Conservation (phyloP, 2,329 filamentous ascomycete species). For the Pseudocercospora eumusae region DNA sequence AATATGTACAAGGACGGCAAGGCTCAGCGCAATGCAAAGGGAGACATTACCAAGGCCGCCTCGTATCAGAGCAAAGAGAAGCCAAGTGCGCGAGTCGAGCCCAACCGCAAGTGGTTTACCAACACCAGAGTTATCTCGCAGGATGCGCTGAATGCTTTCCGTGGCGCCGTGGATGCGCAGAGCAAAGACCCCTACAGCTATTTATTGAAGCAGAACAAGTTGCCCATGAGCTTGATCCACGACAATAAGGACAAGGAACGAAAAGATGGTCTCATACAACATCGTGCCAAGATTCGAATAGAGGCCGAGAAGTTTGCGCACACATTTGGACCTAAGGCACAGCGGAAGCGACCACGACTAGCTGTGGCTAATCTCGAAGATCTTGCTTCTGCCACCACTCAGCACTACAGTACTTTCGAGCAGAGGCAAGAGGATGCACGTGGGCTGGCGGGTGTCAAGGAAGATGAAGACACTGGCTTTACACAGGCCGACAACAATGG, state of each 20-base stretch:
- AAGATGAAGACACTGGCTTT: slow-evolving; percentile 29
- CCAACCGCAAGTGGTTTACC: slow-evolving; percentile 96
- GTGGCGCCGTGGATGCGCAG: slow-evolving; percentile 88
- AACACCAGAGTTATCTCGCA: slow-evolving; percentile 91
- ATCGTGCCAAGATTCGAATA: slow-evolving; percentile 90
- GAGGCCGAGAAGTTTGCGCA: slow-evolving; percentile 83
- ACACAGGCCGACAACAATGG: slow-evolving; percentile 35
- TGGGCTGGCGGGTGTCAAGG: slow-evolving; percentile 59
- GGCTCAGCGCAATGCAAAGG: slow-evolving; percentile 75
- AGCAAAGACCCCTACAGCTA: slow-evolving; percentile 89
- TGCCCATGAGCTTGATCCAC: slow-evolving; percentile 90
- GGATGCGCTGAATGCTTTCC: slow-evolving; percentile 81
- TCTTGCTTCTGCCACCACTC: slow-evolving; percentile 74
- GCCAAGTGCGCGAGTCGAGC: slow-evolving; percentile 85
- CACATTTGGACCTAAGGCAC: slow-evolving; percentile 90
- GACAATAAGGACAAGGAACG: slow-evolving; percentile 65
- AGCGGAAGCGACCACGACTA: slow-evolving; percentile 89
- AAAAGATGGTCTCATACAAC: slow-evolving; percentile 83
- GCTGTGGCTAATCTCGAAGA: slow-evolving; percentile 79
- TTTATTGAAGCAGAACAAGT: slow-evolving; percentile 93
- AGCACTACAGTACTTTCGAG: slow-evolving; percentile 78
- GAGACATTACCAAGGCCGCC: slow-evolving; percentile 82
- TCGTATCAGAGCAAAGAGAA: slow-evolving; percentile 79
- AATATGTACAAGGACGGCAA: slow-evolving; percentile 91
- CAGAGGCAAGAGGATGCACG: slow-evolving; percentile 78